These are phyloP conservation scores for Trichaptum fuscoviolaceum DNA, from an alignment of 768 basidiomycete species.

Conservation along the genomic window DNA sequence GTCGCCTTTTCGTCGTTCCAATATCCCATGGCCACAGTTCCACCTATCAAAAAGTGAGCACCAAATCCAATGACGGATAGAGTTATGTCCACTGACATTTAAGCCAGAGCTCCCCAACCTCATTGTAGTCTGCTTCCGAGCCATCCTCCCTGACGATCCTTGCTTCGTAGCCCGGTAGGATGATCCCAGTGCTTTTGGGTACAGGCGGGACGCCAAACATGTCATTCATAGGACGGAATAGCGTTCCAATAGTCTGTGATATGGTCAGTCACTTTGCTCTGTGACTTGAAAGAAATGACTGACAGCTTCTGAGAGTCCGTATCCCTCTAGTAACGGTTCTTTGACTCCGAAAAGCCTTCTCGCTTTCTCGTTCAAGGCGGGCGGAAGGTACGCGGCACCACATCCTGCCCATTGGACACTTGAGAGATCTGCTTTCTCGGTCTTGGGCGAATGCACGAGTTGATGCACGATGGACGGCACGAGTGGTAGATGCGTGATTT, in stretches of 20 bases:
- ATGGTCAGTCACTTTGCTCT: too few relatives aligned
- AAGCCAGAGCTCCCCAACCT: conserved; percentile 64
- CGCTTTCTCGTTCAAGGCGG: conserved; percentile 42
- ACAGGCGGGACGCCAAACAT: conserved; percentile 24
- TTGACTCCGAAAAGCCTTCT: conserved; percentile 30
- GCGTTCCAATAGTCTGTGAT: conserved; percentile 42
- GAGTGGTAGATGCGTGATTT: conserved; percentile 41
- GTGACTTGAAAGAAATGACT: conserved; percentile 24
- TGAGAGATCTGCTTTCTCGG: conserved; percentile 43
- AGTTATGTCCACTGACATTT: conserved; percentile 25
- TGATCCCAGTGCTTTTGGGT: conserved; percentile 47
- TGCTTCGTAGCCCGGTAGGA: conserved; percentile 60
- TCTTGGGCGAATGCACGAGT: conserved; percentile 46
- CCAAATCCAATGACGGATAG: not conserved
- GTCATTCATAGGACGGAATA: conserved; percentile 33
- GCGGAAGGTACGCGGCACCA: conserved; percentile 68
- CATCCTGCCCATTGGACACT: conserved; percentile 38
- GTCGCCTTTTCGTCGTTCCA: conserved; percentile 68
- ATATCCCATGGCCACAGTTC: conserved; percentile 60
- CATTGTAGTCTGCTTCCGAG: conserved; percentile 43
- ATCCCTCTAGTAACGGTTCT: conserved; percentile 43
- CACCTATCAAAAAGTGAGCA: not conserved
- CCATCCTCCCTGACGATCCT: conserved; percentile 53
- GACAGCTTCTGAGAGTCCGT: conserved; percentile 68
- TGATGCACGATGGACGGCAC: conserved; percentile 66